Evolutionary conservation across 345 rosid genomes (phyloP).

Genomic region (Gossypium mustelinum): DNA sequence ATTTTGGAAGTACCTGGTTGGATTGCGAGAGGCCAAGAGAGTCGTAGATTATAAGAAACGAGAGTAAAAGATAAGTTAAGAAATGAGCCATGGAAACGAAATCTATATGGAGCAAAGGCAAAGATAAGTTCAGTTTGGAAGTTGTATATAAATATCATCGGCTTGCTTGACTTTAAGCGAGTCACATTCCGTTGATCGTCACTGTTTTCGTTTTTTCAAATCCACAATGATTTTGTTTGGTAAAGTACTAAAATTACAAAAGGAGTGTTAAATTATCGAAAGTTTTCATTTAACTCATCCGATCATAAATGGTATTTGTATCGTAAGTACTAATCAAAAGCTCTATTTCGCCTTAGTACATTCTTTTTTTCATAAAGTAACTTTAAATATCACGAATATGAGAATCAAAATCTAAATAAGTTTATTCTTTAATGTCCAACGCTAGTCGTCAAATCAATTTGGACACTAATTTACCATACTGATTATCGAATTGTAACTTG

Average conservation of each 20-base stretch:
- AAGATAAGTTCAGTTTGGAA: neutral
- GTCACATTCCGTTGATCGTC: neutral
- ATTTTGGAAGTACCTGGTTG: neutral
- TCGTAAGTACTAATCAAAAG: accelerated
- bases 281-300: accelerated
- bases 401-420: accelerated
- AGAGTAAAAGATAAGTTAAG: neutral
- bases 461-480: accelerated
- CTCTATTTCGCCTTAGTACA: accelerated
- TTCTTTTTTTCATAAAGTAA: too few relatives aligned
- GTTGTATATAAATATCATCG: neutral
- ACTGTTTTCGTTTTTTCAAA: neutral
- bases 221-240: neutral
- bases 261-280: too few relatives aligned
- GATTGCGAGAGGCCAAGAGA: neutral
- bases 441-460: too few relatives aligned
- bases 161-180: neutral
- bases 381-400: accelerated
- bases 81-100: slow-evolving; percentile 4
- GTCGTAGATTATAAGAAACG: neutral
- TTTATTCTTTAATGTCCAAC: too few relatives aligned
- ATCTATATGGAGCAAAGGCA: neutral
- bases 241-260: too few relatives aligned
- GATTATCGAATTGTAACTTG: accelerated
- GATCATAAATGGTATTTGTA: too few relatives aligned